Evolutionary conservation across 257 asterid genomes (phyloP).

Genomic region (Parsonsia alboflavescens): DNA sequence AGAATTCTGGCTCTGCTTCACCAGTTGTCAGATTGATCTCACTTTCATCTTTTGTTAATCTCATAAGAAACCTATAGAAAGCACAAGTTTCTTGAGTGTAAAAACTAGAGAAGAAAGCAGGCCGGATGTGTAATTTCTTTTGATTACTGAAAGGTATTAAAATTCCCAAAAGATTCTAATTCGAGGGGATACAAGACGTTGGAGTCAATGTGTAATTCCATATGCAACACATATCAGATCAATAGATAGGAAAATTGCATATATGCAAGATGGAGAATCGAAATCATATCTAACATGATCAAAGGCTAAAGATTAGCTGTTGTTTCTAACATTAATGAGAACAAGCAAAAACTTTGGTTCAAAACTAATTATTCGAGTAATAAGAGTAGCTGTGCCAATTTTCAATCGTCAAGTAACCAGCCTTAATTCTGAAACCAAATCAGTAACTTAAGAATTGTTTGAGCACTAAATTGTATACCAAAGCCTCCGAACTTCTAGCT

Average conservation of each 20-base stretch:
- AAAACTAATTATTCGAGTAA: not conserved
- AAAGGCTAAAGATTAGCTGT: not conserved
- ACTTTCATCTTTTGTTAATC: conserved; percentile 62
- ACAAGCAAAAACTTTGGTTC: not conserved
- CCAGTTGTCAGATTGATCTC: conserved; percentile 76
- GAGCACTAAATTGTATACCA: not conserved
- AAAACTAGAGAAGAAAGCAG: not conserved
- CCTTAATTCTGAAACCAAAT: not conserved
- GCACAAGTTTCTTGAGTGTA: not conserved
- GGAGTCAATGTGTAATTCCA: not conserved
- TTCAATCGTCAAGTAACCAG: not conserved
- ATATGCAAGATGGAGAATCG: not conserved
- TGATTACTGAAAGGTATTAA: not conserved
- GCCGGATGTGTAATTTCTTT: not conserved
- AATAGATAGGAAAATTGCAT: too few relatives aligned
- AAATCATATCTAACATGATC: too few relatives aligned
- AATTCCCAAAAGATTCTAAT: not conserved
- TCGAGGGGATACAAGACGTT: not conserved
- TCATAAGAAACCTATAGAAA: conserved; percentile 76
- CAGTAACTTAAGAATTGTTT: not conserved
- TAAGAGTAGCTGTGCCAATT: not conserved
- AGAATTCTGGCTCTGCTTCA: conserved; percentile 79
- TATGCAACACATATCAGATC: too few relatives aligned
- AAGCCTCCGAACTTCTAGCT: not conserved
- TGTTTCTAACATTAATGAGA: not conserved